Conservation (phyloP, 352 stramenopile species). For the Phytopythium boreale region DNA sequence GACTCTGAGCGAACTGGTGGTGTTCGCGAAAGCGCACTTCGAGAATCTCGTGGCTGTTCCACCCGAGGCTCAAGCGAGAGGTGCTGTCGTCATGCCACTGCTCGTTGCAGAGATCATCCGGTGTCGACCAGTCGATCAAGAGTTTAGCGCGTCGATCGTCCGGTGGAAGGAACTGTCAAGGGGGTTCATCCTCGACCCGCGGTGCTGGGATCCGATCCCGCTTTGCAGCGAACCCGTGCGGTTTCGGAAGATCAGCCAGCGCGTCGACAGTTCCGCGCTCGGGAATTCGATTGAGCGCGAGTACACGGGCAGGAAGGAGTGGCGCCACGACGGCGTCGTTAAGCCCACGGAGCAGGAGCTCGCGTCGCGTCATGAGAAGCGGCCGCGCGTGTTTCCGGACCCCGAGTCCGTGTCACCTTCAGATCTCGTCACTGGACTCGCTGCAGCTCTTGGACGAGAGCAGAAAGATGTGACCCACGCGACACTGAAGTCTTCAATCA, state of each 20-base stretch:
- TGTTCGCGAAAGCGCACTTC: slow-evolving; percentile 40
- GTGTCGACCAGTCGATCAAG: slow-evolving; percentile 11
- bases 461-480: slow-evolving; percentile 27
- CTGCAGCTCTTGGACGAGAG: slow-evolving; percentile 19
- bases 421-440: slow-evolving; percentile 28
- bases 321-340: slow-evolving; percentile 42
- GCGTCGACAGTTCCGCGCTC: slow-evolving; percentile 8
- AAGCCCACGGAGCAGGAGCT: slow-evolving; percentile 40
- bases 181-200: slow-evolving; percentile 56
- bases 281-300: slow-evolving; percentile 24
- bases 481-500: slow-evolving; percentile 39
- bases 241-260: slow-evolving; percentile 34
- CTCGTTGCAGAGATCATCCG: slow-evolving; percentile 53
- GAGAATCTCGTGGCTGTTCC: slow-evolving; percentile 12
- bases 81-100: slow-evolving; percentile 51
- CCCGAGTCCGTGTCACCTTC: slow-evolving; percentile 18
- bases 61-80: slow-evolving; percentile 17
- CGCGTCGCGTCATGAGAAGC: slow-evolving; percentile 10
- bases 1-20: slow-evolving; percentile 31
- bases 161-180: slow-evolving; percentile 56
- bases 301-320: slow-evolving; percentile 46
- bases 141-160: background rate
- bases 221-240: slow-evolving; percentile 49
- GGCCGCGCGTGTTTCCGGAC: slow-evolving; percentile 31
- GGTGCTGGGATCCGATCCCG: slow-evolving; percentile 55